Conservation (phyloP, 805 yeast species). For the Cyberlindnera saturnus region DNA sequence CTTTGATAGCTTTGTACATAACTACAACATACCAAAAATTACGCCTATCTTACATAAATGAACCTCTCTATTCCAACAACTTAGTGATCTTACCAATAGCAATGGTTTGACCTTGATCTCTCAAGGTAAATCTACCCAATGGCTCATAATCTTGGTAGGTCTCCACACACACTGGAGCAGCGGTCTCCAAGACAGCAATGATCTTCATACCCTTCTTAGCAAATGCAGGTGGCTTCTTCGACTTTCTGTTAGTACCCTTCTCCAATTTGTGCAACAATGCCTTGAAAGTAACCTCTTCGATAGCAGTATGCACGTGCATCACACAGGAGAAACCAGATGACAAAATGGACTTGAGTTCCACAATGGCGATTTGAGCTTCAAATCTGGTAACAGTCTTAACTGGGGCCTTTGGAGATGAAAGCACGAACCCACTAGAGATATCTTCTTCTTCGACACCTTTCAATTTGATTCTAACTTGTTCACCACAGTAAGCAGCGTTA, state of each 20-base stretch:
- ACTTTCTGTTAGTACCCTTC: conserved; percentile 93
- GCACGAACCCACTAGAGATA: conserved; percentile 82
- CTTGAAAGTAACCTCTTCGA: conserved; percentile 85
- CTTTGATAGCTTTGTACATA: neutral
- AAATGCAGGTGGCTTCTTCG: conserved; percentile 95
- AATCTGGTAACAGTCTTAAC: conserved; percentile 86
- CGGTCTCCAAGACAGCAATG: conserved; percentile 82
- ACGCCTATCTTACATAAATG: neutral
- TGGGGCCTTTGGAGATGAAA: conserved; percentile 81
- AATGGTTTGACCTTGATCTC: conserved; percentile 97
- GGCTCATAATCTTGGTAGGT: conserved; percentile 90
- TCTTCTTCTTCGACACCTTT: conserved; percentile 98
- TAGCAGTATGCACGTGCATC: conserved; percentile 98
- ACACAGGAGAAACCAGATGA: conserved; percentile 97
- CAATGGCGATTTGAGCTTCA: conserved; percentile 95
- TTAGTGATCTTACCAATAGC: conserved; percentile 98
- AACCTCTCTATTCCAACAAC: conserved; percentile 48
- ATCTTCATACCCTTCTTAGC: conserved; percentile 99
- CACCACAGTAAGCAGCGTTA: conserved; percentile 87
- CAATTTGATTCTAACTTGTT: conserved; percentile 88
- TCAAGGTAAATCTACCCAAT: conserved; percentile 94
- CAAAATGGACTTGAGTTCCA: conserved; percentile 89
- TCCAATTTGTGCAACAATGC: conserved; percentile 87
- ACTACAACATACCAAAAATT: neutral
- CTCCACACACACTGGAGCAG: conserved; percentile 90